Evolutionary conservation across 768 basidiomycete species (phyloP).

Genomic region (Infundibulicybe gibba): DNA sequence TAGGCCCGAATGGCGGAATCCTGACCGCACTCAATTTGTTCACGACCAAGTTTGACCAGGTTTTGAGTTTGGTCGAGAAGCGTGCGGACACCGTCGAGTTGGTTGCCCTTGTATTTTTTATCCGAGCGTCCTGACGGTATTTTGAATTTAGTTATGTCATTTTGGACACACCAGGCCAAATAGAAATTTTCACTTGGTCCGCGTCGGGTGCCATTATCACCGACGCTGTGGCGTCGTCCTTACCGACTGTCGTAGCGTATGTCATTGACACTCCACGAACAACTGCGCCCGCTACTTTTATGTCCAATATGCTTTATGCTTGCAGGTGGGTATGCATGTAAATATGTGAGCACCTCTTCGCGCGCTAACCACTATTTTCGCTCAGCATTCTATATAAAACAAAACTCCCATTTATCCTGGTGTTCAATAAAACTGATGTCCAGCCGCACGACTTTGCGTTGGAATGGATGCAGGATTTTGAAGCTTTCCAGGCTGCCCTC

Average conservation of each 20-base stretch:
- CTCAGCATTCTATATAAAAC: conserved; percentile 95
- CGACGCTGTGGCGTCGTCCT: conserved; percentile 88
- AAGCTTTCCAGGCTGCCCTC: conserved; percentile 88
- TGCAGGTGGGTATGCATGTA: conserved; percentile 63
- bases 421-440: conserved; percentile 98
- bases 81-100: conserved; percentile 86
- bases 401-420: conserved; percentile 92
- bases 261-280: conserved; percentile 97
- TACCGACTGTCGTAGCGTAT: conserved; percentile 95
- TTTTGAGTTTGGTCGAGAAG: conserved; percentile 88
- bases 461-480: conserved; percentile 99
- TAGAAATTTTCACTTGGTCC: conserved; percentile 99
- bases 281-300: conserved; percentile 94
- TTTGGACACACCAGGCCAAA: conserved; percentile 97
- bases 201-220: conserved; percentile 99
- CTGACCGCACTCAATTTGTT: conserved; percentile 96
- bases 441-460: conserved; percentile 86
- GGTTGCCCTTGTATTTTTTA: conserved; percentile 21
- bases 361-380: neutral
- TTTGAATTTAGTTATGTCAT: conserved; percentile 72
- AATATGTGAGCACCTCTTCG: conserved; percentile 2
- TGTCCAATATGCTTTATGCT: conserved; percentile 99
- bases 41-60: conserved; percentile 99
- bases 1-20: conserved; percentile 98
- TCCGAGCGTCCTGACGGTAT: neutral